Evolutionary conservation across 202 grass and related monocot species (phyloP), one percentile per base, ranked within the genome.

Genomic region (Alloteropsis angusta): DNA sequence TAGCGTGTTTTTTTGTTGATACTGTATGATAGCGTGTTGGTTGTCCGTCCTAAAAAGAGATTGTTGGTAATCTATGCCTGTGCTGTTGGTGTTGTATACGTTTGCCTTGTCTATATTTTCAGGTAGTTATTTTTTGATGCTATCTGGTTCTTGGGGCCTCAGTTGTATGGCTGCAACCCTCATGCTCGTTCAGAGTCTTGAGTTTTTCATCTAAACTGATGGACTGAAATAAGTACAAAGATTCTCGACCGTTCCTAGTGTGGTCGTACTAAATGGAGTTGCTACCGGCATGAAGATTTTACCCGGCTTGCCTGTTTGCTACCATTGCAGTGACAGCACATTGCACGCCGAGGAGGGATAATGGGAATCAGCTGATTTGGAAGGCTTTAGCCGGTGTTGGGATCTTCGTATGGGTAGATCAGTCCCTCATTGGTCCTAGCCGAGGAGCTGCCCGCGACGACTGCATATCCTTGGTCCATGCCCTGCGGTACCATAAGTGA

Each of bases 81-180:
- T 16, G 37, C 12, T 21, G 25, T 73, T 84, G 17, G 14, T 63
- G 13, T 16, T 76, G 72, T 71, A 44, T 14, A 18, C 0, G n/a
- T 37, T 71, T 84, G 25, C 25, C 15, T 61, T 68, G 43, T 74
- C 3, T 44, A 69, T 41, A 75, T 59, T 75, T 23, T 19, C 5
- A 3, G 17, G 25, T 11, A 58, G 13, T 37, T 28, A n/a, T 21
- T 50, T 48, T 47, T 54, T 23, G 3, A 54, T 38, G 41, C 41
- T 59, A 52, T 39, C 39, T 1, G 6, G 6, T 46, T 55, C n/a
- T 16, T 50, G 44, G 48, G 39, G 10, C 9, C 5, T 21, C 36
- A 16, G 45, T 22, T 52, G 32, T 64, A 38, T 11, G 55, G 43
- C 7, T 9, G 1, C 15, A 19, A 30, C 44, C 12, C 15, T 3